phyloP scores from a whole-genome alignment of 768 basidiomycete species.

The Boletus barrowsii region DNA sequence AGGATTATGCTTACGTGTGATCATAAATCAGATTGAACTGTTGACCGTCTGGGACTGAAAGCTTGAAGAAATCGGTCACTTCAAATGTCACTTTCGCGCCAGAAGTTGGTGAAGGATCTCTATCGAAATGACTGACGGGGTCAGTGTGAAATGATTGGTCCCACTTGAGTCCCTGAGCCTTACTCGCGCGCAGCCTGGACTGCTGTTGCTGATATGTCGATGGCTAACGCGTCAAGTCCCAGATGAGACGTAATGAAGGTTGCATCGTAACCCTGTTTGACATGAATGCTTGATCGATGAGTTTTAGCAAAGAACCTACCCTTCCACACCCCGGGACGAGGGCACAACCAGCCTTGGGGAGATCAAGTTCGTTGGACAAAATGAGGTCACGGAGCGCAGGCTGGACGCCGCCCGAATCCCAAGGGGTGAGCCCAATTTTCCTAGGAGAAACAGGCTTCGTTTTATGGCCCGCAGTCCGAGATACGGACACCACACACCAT shows the following conservation, averaged over 20 bases:
- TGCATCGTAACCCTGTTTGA: slow-evolving; percentile 20
- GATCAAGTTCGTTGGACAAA: slow-evolving; percentile 40
- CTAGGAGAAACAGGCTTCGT: slow-evolving; percentile 24
- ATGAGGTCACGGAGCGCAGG: slow-evolving; percentile 54
- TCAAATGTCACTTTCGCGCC: slow-evolving; percentile 17
- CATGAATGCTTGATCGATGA: neutral
- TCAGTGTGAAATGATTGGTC: neutral
- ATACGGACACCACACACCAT: slow-evolving; percentile 5
- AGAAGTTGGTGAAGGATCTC: neutral
- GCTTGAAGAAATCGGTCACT: slow-evolving; percentile 16
- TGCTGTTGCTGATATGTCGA: slow-evolving; percentile 19
- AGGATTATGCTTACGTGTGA: slow-evolving; percentile 5
- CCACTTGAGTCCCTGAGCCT: neutral
- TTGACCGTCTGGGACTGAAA: slow-evolving; percentile 13
- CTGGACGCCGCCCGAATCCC: slow-evolving; percentile 57
- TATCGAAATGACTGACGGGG: neutral
- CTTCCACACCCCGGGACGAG: slow-evolving; percentile 60
- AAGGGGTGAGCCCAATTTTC: slow-evolving; percentile 54
- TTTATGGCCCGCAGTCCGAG: neutral
- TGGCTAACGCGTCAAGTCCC: slow-evolving; percentile 15
- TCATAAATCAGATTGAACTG: slow-evolving; percentile 20
- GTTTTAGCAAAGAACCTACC: slow-evolving; percentile 14
- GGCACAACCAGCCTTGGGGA: slow-evolving; percentile 43
- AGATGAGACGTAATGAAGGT: slow-evolving; percentile 14
- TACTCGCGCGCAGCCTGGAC: slow-evolving; percentile 19